A percentile compares a stretch with the other conserved stretches of the same genome.
Evolutionary conservation across 1,139 yeast species (phyloP).

Genomic region (Tardiomyces digboiensis): DNA sequence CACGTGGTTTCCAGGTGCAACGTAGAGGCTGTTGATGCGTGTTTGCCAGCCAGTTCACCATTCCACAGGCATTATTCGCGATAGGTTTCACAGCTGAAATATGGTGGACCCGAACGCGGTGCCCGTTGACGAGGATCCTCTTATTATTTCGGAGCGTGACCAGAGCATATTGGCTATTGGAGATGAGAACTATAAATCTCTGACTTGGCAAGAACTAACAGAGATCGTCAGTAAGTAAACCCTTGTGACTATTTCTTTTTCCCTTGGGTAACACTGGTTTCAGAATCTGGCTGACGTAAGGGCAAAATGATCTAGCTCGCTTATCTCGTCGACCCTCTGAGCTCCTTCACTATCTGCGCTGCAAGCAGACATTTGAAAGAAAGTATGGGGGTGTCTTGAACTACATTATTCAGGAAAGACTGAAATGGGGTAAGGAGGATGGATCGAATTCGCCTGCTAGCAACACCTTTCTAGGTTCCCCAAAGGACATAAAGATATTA

Average conservation of each 20-base stretch:
- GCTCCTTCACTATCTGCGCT: constrained; percentile 20
- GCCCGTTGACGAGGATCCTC: not conserved
- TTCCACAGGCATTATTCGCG: no score
- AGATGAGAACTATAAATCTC: constrained; percentile 14
- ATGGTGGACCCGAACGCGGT: not conserved
- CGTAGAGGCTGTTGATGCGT: no score
- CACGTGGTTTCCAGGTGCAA: no score
- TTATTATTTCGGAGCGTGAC: constrained; percentile 12
- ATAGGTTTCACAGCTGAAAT: no score
- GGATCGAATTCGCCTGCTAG: constrained; percentile 9
- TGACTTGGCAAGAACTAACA: constrained; percentile 20
- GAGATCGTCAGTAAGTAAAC: constrained; percentile 14
- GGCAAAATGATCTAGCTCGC: constrained; percentile 16
- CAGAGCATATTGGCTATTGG: constrained; percentile 12
- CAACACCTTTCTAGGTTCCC: constrained; percentile 15
- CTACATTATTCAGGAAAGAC: constrained; percentile 21
- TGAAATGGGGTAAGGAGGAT: constrained; percentile 17
- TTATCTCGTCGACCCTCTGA: constrained; percentile 27
- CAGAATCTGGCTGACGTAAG: not conserved
- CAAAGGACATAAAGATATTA: constrained; percentile 26
- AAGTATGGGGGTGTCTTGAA: constrained; percentile 25
- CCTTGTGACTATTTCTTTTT: not conserved
- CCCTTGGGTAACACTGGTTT: no score
- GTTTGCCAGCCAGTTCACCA: no score
- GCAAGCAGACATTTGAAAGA: constrained; percentile 19